A percentile compares a stretch with the other conserved stretches of the same genome.
Conservation (phyloP, 352 stramenopile genomes). For the Phytophthora pini region DNA sequence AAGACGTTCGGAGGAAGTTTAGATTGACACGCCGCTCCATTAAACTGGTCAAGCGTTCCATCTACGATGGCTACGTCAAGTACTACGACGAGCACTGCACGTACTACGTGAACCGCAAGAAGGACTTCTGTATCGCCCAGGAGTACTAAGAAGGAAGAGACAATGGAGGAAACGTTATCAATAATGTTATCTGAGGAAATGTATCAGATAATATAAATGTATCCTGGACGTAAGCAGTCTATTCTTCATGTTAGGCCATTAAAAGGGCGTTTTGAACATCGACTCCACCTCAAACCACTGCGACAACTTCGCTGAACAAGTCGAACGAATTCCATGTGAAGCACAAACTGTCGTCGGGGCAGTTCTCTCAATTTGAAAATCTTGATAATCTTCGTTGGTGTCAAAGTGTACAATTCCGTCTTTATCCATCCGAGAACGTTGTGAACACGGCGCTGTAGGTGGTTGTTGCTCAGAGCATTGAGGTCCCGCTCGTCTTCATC, state of each 20-base stretch:
- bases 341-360: neutral
- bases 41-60: constrained; percentile 16
- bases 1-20: constrained; percentile 12
- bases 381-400: neutral
- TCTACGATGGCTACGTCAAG: constrained; percentile 26
- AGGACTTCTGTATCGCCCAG: constrained; percentile 9
- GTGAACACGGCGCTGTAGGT: neutral
- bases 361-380: neutral
- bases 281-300: neutral
- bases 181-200: no score
- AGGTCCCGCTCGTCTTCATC: neutral
- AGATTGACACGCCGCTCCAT: constrained; percentile 8
- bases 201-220: no score
- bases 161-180: neutral
- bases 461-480: neutral
- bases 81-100: constrained; percentile 19
- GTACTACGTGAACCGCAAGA: constrained; percentile 6
- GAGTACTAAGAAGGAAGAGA: constrained; percentile 1
- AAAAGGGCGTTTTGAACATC: neutral
- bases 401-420: neutral
- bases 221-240: no score
- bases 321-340: neutral
- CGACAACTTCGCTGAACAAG: neutral
- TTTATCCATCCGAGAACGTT: neutral
- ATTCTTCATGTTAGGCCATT: no score